Evolutionary conservation across 139 green algal genomes (phyloP).

Genomic region (Chlorella sp.): DNA sequence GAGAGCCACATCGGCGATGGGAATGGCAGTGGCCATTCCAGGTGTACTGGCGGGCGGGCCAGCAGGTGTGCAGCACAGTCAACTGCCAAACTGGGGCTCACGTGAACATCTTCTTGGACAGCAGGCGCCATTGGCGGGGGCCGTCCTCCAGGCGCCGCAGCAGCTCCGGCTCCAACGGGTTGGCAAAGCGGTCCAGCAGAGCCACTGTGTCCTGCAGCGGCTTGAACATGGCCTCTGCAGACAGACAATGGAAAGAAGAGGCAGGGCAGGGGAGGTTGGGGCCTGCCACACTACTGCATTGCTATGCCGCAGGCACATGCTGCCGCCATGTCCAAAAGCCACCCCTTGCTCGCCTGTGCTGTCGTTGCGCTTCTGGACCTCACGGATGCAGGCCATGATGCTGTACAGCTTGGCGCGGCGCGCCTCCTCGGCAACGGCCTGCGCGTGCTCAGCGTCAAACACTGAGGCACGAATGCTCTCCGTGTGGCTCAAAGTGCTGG

Average conservation of each 20-base stretch:
- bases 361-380: constrained; percentile 77
- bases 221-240: constrained; percentile 84
- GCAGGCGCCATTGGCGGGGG: constrained; percentile 58
- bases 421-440: constrained; percentile 46
- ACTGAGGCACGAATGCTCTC: background rate
- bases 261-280: background rate
- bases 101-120: constrained; percentile 90
- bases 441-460: background rate
- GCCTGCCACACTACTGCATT: background rate
- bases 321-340: background rate
- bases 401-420: constrained; percentile 71
- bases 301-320: background rate
- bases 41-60: no score
- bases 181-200: constrained; percentile 73
- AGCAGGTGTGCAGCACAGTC: background rate
- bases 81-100: background rate
- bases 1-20: background rate
- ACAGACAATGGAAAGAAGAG: background rate
- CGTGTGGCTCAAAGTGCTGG: background rate
- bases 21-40: background rate
- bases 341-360: background rate
- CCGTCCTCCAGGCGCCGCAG: constrained; percentile 74
- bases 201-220: constrained; percentile 72
- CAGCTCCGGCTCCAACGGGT: constrained; percentile 61
- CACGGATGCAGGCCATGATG: constrained; percentile 88